Percentiles rank a stretch among this genome's conserved stretches.
These are phyloP conservation scores for Candida dendrica DNA, from an alignment of 805 yeast genomes.

Conservation along the genomic window DNA sequence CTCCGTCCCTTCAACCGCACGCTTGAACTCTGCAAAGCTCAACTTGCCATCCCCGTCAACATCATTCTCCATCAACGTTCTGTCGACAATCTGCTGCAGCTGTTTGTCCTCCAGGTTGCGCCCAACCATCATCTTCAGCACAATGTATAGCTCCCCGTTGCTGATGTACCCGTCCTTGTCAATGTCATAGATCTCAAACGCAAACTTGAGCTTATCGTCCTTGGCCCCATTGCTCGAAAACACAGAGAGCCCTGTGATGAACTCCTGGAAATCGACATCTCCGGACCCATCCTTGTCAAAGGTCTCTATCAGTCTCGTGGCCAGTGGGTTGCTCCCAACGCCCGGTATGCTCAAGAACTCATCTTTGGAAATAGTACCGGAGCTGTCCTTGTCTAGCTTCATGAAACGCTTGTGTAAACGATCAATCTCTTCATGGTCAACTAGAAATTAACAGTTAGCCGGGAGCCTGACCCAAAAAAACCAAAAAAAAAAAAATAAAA, in stretches of 20 bases:
- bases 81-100: conserved; percentile 93
- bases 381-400: conserved; percentile 89
- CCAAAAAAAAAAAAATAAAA: conserved; percentile 5
- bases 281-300: conserved; percentile 93
- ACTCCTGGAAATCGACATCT: conserved; percentile 91
- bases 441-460: too few species aligned
- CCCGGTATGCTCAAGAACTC: conserved; percentile 94
- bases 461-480: too few species aligned
- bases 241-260: conserved; percentile 77
- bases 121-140: conserved; percentile 95
- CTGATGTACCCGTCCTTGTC: conserved; percentile 94
- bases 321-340: conserved; percentile 82
- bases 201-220: conserved; percentile 78
- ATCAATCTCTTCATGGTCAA: conserved; percentile 87
- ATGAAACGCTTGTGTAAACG: conserved; percentile 86
- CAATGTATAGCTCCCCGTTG: conserved; percentile 89
- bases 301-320: conserved; percentile 83
- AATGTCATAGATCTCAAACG: conserved; percentile 90
- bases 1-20: conserved; percentile 48
- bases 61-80: conserved; percentile 92
- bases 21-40: conserved; percentile 79
- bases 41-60: conserved; percentile 79
- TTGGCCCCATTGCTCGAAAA: conserved; percentile 79
- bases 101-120: conserved; percentile 79
- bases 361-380: conserved; percentile 84